Evolutionary conservation across 345 rosid species (phyloP).

Genomic region (Eucalyptus globulus): DNA sequence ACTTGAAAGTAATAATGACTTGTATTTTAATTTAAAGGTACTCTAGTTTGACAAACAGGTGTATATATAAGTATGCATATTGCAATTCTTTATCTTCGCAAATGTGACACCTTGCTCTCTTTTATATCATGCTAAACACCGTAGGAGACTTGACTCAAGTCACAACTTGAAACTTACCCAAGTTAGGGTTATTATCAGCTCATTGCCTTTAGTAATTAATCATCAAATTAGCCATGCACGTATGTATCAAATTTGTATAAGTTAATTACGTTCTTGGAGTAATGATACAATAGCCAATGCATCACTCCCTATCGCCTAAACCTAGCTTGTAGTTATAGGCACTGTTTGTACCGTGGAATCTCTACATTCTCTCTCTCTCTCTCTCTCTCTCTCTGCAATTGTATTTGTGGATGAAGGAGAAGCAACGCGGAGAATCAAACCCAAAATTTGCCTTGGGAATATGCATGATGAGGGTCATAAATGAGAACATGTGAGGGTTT

Average conservation of each 20-base stretch:
- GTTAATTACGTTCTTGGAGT: neutral
- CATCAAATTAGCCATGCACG: neutral
- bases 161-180: neutral
- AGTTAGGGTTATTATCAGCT: neutral
- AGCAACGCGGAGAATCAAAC: neutral
- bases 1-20: neutral
- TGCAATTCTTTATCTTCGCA: neutral
- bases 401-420: neutral
- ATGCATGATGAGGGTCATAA: neutral
- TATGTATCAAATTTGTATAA: neutral
- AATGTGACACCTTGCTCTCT: neutral
- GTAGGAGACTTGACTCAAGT: neutral
- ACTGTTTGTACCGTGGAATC: neutral
- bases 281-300: neutral
- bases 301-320: neutral
- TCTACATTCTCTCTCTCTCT: neutral
- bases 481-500: neutral
- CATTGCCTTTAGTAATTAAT: neutral
- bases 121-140: neutral
- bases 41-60: neutral
- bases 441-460: constrained; percentile 1
- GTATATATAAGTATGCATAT: neutral
- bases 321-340: neutral
- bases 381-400: neutral
- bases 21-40: neutral